A percentile compares a stretch with the other conserved stretches of the same genome.
These are phyloP conservation scores for Aspergillus ellipticus DNA, from an alignment of 495 filamentous ascomycete genomes.

Conservation along the genomic window DNA sequence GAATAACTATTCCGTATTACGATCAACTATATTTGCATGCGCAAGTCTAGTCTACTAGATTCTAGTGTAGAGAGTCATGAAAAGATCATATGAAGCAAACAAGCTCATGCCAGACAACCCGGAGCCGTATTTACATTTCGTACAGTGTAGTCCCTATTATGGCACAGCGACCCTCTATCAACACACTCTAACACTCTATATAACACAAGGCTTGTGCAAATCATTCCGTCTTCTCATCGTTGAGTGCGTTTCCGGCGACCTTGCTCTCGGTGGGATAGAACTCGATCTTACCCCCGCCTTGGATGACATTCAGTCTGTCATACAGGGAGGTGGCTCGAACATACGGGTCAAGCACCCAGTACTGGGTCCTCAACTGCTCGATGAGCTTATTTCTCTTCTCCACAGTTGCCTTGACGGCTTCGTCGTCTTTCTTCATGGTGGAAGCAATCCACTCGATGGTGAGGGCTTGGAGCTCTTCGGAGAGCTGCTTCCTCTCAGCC, in stretches of 20 bases:
- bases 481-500: constrained; percentile 54
- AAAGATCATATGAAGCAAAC: not conserved
- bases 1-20: too few relatives aligned
- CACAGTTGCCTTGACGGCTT: constrained; percentile 43
- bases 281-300: constrained; percentile 59
- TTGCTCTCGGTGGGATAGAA: constrained; percentile 55
- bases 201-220: not conserved
- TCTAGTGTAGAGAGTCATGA: not conserved
- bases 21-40: too few relatives aligned
- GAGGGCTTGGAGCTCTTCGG: constrained; percentile 64
- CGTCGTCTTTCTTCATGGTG: constrained; percentile 44
- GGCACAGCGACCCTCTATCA: constrained; percentile 3
- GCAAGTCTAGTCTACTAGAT: too few relatives aligned
- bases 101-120: not conserved
- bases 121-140: not conserved
- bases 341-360: constrained; percentile 82
- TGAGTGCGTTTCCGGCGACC: constrained; percentile 12
- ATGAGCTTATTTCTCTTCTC: constrained; percentile 58
- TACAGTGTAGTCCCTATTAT: not conserved
- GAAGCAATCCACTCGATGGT: constrained; percentile 67
- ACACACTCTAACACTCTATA: not conserved
- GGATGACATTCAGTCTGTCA: constrained; percentile 68
- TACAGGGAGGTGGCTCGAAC: constrained; percentile 68
- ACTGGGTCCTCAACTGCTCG: constrained; percentile 62
- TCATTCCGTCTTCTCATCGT: not conserved